Percentiles rank a stretch among this genome's conserved stretches.
Evolutionary conservation across 208 protist species (phyloP).

Genomic region (Leishmania lainsoni): DNA sequence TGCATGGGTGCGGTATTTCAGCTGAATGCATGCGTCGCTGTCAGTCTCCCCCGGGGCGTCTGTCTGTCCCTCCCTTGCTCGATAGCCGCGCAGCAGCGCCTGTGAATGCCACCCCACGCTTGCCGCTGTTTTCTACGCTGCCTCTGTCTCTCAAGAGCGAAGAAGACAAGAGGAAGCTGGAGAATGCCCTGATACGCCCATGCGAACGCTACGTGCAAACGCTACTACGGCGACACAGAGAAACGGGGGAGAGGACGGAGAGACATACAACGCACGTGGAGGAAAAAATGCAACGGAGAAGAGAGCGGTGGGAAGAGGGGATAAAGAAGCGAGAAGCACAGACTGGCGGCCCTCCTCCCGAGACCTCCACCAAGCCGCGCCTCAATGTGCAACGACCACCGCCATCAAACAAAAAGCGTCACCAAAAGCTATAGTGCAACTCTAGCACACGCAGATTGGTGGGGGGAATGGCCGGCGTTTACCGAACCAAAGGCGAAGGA

Average conservation of each 20-base stretch:
- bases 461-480: neutral
- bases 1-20: neutral
- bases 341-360: neutral
- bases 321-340: slow-evolving; percentile 1
- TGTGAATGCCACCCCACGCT: neutral
- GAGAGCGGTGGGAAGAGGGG: slow-evolving; percentile 1
- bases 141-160: neutral
- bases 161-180: neutral
- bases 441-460: neutral
- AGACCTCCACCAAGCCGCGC: neutral
- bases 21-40: neutral
- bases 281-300: neutral
- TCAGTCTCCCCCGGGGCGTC: neutral
- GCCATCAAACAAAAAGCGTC: neutral
- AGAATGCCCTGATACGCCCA: neutral
- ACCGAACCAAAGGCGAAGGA: neutral
- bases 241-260: neutral
- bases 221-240: neutral
- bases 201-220: neutral
- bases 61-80: neutral
- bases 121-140: too few species aligned
- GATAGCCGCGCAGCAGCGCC: neutral
- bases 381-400: neutral
- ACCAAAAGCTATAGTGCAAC: neutral
- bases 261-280: neutral